Conservation (phyloP, 306 rosid species). For the Parietaria judaica region DNA sequence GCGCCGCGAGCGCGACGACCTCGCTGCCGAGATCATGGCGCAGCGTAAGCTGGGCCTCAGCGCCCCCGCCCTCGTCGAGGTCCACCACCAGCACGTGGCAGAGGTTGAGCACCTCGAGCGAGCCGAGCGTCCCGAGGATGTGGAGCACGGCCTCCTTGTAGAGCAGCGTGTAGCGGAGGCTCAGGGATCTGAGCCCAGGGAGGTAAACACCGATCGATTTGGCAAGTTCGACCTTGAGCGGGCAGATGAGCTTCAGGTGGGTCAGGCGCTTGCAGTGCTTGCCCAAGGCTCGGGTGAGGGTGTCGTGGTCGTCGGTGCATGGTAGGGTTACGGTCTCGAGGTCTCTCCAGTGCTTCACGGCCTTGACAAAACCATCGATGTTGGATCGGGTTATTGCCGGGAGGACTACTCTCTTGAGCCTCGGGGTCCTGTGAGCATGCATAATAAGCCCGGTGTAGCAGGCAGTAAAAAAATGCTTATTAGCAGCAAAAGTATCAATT, state of each 20-base stretch:
- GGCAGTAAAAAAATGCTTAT: background rate
- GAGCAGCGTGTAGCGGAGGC: slow-evolving; percentile 3
- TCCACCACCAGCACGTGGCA: slow-evolving; percentile 12
- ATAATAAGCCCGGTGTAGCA: background rate
- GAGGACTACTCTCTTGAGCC: slow-evolving; percentile 26
- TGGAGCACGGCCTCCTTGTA: slow-evolving; percentile 10
- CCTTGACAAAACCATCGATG: background rate
- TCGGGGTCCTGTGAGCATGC: slow-evolving; percentile 16
- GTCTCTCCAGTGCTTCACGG: slow-evolving; percentile 16
- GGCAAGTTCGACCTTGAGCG: slow-evolving; percentile 2
- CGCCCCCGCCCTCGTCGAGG: background rate
- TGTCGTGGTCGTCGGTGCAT: background rate
- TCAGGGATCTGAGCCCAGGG: slow-evolving; percentile 18
- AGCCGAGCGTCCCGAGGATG: background rate
- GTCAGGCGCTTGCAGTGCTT: slow-evolving; percentile 10
- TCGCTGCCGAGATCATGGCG: background rate
- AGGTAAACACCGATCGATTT: background rate
- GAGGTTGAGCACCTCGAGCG: slow-evolving; percentile 21
- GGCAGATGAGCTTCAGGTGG: slow-evolving; percentile 9
- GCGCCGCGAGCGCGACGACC: background rate
- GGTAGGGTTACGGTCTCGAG: slow-evolving; percentile 31
- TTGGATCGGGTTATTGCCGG: background rate
- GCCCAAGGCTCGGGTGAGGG: background rate
- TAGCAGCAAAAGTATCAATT: background rate
- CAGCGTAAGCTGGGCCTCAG: background rate